Percentiles rank a stretch among this genome's conserved stretches.
These are phyloP conservation scores for Hemileccinum impolitum DNA, from an alignment of 768 basidiomycete genomes.

Conservation along the genomic window DNA sequence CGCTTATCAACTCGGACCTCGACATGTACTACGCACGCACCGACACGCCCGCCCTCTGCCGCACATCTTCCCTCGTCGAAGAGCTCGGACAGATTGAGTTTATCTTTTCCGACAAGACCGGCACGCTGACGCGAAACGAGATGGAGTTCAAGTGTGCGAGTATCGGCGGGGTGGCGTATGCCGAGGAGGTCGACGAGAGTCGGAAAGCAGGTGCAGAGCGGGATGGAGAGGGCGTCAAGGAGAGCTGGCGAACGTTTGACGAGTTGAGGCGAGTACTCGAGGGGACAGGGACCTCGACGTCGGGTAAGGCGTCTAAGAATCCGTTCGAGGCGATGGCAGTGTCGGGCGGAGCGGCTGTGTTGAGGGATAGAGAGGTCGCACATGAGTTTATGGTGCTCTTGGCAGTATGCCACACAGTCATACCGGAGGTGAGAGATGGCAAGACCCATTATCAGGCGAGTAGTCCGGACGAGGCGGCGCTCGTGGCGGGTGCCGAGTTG, in stretches of 20 bases:
- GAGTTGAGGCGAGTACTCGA: conserved; percentile 61
- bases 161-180: conserved; percentile 85
- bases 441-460: conserved; percentile 94
- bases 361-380: conserved; percentile 49
- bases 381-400: conserved; percentile 78
- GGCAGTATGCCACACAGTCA: conserved; percentile 97
- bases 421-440: conserved; percentile 86
- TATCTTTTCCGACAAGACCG: conserved; percentile 93
- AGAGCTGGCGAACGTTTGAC: conserved; percentile 77
- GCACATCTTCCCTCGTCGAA: conserved; percentile 97
- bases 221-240: conserved; percentile 37
- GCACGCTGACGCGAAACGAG: conserved; percentile 94
- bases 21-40: conserved; percentile 98
- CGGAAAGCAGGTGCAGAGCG: conserved; percentile 57
- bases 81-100: conserved; percentile 98
- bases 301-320: conserved; percentile 33
- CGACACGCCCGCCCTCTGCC: conserved; percentile 94
- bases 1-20: conserved; percentile 93
- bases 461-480: conserved; percentile 95
- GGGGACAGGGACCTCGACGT: conserved; percentile 21
- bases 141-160: conserved; percentile 96
- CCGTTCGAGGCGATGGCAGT: conserved; percentile 49
- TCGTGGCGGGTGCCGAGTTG: conserved; percentile 90
- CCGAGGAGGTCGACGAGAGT: conserved; percentile 86
- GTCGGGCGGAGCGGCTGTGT: background rate